Base-by-base conservation (phyloP, 805 yeast genomes). In the Maudiozyma serrabonitensis region DNA sequence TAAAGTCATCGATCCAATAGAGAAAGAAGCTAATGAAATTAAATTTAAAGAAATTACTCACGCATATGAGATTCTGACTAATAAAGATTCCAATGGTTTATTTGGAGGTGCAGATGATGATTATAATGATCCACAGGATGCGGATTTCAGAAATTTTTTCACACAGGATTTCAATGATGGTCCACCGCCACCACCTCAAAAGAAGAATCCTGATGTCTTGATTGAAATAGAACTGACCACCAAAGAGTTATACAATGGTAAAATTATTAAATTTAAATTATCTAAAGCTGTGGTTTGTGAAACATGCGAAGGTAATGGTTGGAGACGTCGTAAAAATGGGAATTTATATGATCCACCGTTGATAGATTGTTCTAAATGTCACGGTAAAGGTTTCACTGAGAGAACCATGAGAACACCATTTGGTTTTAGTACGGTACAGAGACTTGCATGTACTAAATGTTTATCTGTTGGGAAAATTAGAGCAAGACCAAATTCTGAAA, bases 31-130 rank as follows among this genome's bases (percentile, higher is more conserved):
- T 18, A 85, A 95, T 3, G 97, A 88, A 66, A 70, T 76, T 53
- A 78, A 75, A 61, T 91, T 91, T 68, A 91, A 91, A 64, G 90
- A 84, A 57, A 78, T 91, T 50, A 76, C 83, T 18, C 84, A 83
- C 52, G 98, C 98, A 0, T 91, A 91, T 63, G 95, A 88, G 61
- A 71, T 84, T 3, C 69, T 91, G 51, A 78, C 80, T 28, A 95
- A 90, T 63, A 95, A 81, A 34, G 74, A 67, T 11, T 41, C 40
- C 28, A 56, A 75, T 54, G 85, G 56, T 75, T 28, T 28, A 8
- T 28, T 28, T 54, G 85, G 84, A 4, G 21, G 15, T 8, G 13
- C 11, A 12, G 46, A 37, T 6, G 18, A 16, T 9, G 21, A 34
- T 39, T 13, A 31, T 16, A 41, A 40, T n/a, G 72, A 64, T n/a